Base-by-base conservation (phyloP, 2,329 filamentous ascomycete species). In the Esteya vermicola region DNA sequence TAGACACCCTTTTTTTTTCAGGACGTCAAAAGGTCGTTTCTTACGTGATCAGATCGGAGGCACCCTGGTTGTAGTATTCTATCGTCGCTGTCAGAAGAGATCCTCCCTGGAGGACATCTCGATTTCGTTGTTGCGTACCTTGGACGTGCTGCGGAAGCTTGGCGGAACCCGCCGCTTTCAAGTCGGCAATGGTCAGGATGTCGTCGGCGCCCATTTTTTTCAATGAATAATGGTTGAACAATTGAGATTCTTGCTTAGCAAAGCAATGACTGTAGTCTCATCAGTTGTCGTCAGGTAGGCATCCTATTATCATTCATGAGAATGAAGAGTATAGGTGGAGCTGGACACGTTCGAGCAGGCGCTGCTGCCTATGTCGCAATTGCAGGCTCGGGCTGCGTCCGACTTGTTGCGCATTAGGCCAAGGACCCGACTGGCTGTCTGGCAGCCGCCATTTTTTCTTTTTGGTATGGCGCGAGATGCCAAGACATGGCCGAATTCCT, bases 41-140 rank as follows among this genome's bases (percentile, higher is more conserved):
- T 13, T 33, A 61, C 57, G 68, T 72, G 42, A 66, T 56, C 21
- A 69, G 56, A 45, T 71, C 68, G 54, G 70, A 72, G 4, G 69
- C 66, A 7, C 70, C 70, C 45, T 67, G 68, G 49, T 75, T 73
- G 52, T 67, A 74, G 54, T 72, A 75, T 38, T 72, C 70, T 34
- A n/a, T n/a, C n/a, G 33, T 9, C 14, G 14, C 13, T 25, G 22
- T n/a, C 10, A 26, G 34, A 10, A 34, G 6, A 14, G 18, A 9
- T 16, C 20, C 19, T 30, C 18, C 18, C 6, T 20, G n/a, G 13
- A 33, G 18, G 4, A 12, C 18, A 19, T 10, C 9, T 12, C 5
- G 31, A 5, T 19, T 9, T 19, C 18, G 6, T 33, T 5, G 6
- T 16, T n/a, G n/a, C 34, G 12, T 9, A 36, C 34, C 34, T 6